These are phyloP conservation scores for Giardia muris DNA, from an alignment of 208 protist genomes.

Conservation along the genomic window DNA sequence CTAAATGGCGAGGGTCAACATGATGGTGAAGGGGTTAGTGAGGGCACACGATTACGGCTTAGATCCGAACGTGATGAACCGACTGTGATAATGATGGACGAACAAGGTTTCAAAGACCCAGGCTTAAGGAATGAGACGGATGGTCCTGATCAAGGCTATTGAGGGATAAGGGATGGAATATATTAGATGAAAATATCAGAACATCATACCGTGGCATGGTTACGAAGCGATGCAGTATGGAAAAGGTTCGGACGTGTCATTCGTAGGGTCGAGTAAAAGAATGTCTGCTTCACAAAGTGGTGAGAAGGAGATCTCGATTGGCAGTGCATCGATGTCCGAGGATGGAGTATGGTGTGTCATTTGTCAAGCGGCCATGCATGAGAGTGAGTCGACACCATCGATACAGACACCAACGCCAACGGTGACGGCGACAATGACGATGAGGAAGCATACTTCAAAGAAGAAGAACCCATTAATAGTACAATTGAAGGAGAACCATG, in stretches of 20 bases:
- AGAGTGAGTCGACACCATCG: neutral
- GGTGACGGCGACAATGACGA: neutral
- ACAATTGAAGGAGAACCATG: neutral
- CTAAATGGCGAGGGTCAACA: neutral
- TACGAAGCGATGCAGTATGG: no score
- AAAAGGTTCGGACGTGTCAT: no score
- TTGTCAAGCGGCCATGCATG: neutral
- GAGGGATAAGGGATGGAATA: neutral
- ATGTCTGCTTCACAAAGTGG: no score
- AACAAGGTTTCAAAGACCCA: neutral
- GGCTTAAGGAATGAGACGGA: neutral
- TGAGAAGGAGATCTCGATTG: neutral
- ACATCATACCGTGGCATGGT: neutral
- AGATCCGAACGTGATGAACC: neutral
- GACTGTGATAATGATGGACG: neutral
- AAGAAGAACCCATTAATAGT: neutral
- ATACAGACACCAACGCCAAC: neutral
- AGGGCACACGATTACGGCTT: neutral
- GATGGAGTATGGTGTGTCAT: conserved; percentile 17
- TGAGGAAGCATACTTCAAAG: neutral
- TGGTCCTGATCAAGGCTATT: neutral
- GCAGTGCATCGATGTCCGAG: neutral
- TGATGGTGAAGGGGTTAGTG: conserved; percentile 7
- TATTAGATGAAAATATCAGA: neutral
- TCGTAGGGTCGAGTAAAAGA: no score